Percentiles rank a stretch among this genome's conserved stretches.
Evolutionary conservation across 192 early-diverging fungal genomes (phyloP).

Genomic region (Linnemannia elongata): DNA sequence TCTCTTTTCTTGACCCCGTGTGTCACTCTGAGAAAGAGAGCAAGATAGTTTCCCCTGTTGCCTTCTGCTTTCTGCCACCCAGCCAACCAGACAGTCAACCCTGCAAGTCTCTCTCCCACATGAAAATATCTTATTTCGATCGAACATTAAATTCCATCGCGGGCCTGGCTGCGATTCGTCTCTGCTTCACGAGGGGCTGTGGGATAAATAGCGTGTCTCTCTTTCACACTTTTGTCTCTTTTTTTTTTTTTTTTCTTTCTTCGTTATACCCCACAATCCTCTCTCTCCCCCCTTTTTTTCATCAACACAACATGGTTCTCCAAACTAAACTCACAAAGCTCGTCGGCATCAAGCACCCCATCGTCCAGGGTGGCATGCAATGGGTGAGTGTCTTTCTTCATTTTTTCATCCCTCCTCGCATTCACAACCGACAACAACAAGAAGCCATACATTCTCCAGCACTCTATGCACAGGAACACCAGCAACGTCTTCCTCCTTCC

Average conservation of each 20-base stretch:
- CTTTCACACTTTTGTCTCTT: not conserved
- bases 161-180: conserved; percentile 37
- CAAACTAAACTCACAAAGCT: conserved; percentile 74
- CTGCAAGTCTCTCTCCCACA: not conserved
- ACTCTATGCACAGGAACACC: too few species aligned
- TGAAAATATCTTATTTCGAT: not conserved
- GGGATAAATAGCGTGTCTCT: not conserved
- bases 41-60: not conserved
- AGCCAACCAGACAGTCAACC: not conserved
- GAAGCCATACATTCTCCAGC: too few species aligned
- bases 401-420: conserved; percentile 4
- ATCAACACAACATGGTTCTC: conserved; percentile 65
- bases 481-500: too few species aligned
- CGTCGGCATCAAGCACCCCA: conserved; percentile 80
- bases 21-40: not conserved
- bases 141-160: not conserved
- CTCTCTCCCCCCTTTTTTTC: not conserved
- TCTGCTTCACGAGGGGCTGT: not conserved
- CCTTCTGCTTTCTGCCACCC: too few species aligned
- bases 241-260: conserved; percentile 11
- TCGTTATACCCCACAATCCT: conserved; percentile 1
- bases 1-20: not conserved
- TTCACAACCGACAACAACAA: not conserved
- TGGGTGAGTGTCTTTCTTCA: conserved; percentile 70
- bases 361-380: conserved; percentile 86